Base-by-base conservation (phyloP, 2,329 filamentous ascomycete species). In the Macroventuria anomochaeta region DNA sequence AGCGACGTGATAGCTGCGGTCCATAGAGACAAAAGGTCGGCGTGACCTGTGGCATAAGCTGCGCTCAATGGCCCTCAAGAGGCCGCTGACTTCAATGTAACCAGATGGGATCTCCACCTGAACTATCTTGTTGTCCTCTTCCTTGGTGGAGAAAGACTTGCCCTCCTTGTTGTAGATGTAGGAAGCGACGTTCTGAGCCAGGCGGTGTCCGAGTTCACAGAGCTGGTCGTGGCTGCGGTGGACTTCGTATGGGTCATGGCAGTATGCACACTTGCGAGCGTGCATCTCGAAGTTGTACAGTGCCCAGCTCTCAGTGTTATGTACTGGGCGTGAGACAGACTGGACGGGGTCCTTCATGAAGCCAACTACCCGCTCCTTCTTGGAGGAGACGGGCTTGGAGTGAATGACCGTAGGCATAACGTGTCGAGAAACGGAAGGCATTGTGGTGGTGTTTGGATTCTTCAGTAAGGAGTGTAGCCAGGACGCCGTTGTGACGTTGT, bases 261-360 rank as follows among this genome's bases (percentile, higher is more conserved):
- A 81, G 53, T 72, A 68, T 37, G 59, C 64, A 67, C 79, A 81
- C 55, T 71, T 72, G 42, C 73, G 72, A 29, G 77, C 77, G 67
- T 81, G 79, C 53, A 67, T 71, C 62, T 81, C 79, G 53, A 79
- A 80, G 71, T 79, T 67, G 69, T 79, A 79, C 49, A 78, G 64
- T 2, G 76, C 75, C 77, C 78, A 79, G 57, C 72, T 74, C 67
- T 81, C 79, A 31, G 70, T 61, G 5, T 65, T 63, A 53, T 72
- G 76, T 31, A 77, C 64, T 23, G 76, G 75, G 40, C 79, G 74
- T 4, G 75, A 76, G 61, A 76, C 65, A 17, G 69, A 68, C 51
- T 66, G 70, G 38, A 77, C 73, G 42, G 72, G 73, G 55, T 74
- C 72, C 46, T 63, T 63, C 54, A 64, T 59, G 62, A 76, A 76